These are phyloP conservation scores for Cokeromyces recurvatus DNA, from an alignment of 371 early-diverging fungal genomes.

Conservation along the genomic window DNA sequence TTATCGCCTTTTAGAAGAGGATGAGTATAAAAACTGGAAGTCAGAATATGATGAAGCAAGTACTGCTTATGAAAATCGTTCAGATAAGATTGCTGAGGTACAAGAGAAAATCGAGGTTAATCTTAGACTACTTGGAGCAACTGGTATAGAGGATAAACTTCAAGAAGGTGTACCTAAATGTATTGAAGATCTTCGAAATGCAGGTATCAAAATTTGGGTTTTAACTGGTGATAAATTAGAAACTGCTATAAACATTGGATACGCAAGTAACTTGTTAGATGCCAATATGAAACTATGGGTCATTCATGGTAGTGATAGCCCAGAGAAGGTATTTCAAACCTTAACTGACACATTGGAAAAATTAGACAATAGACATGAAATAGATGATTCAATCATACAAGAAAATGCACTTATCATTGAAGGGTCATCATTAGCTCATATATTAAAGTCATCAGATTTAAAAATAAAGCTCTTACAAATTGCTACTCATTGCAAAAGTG, in stretches of 20 bases:
- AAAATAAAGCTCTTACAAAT: slow-evolving; percentile 66
- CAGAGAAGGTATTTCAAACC: slow-evolving; percentile 35
- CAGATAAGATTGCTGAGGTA: slow-evolving; percentile 63
- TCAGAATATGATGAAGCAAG: slow-evolving; percentile 66
- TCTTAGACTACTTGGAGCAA: slow-evolving; percentile 85
- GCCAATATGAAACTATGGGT: slow-evolving; percentile 71
- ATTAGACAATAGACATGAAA: slow-evolving; percentile 1
- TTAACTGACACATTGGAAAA: slow-evolving; percentile 30
- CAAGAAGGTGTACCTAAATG: slow-evolving; percentile 95
- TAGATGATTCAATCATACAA: background rate
- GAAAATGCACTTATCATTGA: slow-evolving; percentile 84
- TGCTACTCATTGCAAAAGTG: slow-evolving; percentile 80
- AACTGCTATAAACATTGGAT: slow-evolving; percentile 98
- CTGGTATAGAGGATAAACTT: slow-evolving; percentile 98
- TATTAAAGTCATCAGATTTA: slow-evolving; percentile 62
- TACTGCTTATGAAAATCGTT: slow-evolving; percentile 70
- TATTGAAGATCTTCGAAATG: slow-evolving; percentile 78
- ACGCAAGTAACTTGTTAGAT: slow-evolving; percentile 79
- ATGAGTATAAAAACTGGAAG: slow-evolving; percentile 69
- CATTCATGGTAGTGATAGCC: slow-evolving; percentile 47
- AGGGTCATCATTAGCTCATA: slow-evolving; percentile 78
- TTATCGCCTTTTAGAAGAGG: slow-evolving; percentile 62
- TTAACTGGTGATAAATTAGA: slow-evolving; percentile 99
- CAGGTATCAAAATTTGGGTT: slow-evolving; percentile 98
- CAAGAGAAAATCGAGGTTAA: slow-evolving; percentile 78